Evolutionary conservation across 768 basidiomycete genomes (phyloP).

Genomic region (Phaffia australis): DNA sequence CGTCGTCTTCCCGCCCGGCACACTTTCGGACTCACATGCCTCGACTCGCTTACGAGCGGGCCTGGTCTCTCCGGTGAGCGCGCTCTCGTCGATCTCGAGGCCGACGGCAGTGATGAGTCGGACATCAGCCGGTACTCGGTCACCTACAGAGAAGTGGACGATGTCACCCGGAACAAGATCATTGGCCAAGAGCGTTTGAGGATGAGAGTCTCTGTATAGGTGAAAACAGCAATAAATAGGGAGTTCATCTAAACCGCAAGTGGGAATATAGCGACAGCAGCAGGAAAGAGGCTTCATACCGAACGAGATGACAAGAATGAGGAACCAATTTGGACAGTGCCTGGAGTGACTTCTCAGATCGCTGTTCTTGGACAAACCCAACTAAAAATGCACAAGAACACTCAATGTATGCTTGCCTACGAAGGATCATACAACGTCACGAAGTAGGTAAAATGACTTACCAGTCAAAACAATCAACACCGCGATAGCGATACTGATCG

Average conservation of each 20-base stretch:
- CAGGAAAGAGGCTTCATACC: conserved; percentile 37
- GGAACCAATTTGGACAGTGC: conserved; percentile 72
- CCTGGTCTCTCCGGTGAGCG: conserved; percentile 83
- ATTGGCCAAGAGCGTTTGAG: conserved; percentile 77
- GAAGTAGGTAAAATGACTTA: conserved; percentile 38
- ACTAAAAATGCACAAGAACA: conserved; percentile 42
- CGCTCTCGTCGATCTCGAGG: conserved; percentile 90
- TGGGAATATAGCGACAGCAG: not conserved
- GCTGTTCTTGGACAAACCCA: conserved; percentile 87
- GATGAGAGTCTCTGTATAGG: conserved; percentile 47
- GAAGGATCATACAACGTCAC: not conserved
- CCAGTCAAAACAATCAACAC: conserved; percentile 88
- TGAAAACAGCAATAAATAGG: conserved; percentile 21
- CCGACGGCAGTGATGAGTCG: conserved; percentile 70
- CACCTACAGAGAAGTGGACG: conserved; percentile 77
- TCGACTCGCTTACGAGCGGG: conserved; percentile 59
- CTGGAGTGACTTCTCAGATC: conserved; percentile 88
- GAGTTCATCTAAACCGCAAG: not conserved
- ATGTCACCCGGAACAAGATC: conserved; percentile 94
- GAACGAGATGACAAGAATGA: conserved; percentile 84
- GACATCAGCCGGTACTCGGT: conserved; percentile 88
- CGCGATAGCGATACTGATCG: conserved; percentile 81
- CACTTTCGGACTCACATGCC: conserved; percentile 42
- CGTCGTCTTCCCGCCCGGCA: conserved; percentile 4
- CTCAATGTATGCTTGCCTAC: not conserved